phyloP scores from a whole-genome alignment of 2,329 filamentous ascomycete genomes.

The Penicillium expansum region DNA sequence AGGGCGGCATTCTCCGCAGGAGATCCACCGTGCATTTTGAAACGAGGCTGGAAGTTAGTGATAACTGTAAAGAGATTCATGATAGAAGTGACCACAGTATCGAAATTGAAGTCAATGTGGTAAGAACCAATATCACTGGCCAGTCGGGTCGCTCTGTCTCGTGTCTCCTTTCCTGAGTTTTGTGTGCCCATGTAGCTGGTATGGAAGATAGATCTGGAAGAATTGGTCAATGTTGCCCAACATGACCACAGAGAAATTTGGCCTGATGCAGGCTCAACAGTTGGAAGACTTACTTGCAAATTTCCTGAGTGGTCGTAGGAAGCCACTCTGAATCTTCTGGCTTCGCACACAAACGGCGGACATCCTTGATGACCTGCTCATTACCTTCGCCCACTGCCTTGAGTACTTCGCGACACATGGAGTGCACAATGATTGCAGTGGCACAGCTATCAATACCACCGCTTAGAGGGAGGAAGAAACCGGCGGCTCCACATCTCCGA shows the following conservation, averaged over 20 bases:
- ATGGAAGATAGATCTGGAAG: conserved; percentile 50
- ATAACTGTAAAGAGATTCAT: conserved; percentile 58
- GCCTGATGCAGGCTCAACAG: not conserved
- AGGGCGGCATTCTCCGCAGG: conserved; percentile 62
- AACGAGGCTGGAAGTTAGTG: conserved; percentile 60
- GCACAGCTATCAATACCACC: conserved; percentile 44
- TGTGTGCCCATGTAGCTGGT: conserved; percentile 70
- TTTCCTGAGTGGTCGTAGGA: conserved; percentile 58
- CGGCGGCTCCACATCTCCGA: conserved; percentile 36
- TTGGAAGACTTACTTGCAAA: conserved; percentile 45
- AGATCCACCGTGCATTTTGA: conserved; percentile 63
- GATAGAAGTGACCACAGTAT: conserved; percentile 61
- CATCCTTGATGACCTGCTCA: conserved; percentile 54
- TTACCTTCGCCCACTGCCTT: conserved; percentile 37
- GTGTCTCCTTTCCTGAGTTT: conserved; percentile 65
- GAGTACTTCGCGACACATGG: conserved; percentile 40
- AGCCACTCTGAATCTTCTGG: conserved; percentile 48
- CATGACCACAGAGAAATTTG: not conserved
- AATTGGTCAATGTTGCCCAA: not conserved
- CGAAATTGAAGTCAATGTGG: conserved; percentile 72
- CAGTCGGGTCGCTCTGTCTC: conserved; percentile 63
- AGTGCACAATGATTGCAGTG: conserved; percentile 40
- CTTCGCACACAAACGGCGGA: conserved; percentile 52
- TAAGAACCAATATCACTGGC: conserved; percentile 63
- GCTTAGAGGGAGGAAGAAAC: conserved; percentile 41